Conservation (phyloP, 2,329 filamentous ascomycete species). For the Podosphaera fusca region DNA sequence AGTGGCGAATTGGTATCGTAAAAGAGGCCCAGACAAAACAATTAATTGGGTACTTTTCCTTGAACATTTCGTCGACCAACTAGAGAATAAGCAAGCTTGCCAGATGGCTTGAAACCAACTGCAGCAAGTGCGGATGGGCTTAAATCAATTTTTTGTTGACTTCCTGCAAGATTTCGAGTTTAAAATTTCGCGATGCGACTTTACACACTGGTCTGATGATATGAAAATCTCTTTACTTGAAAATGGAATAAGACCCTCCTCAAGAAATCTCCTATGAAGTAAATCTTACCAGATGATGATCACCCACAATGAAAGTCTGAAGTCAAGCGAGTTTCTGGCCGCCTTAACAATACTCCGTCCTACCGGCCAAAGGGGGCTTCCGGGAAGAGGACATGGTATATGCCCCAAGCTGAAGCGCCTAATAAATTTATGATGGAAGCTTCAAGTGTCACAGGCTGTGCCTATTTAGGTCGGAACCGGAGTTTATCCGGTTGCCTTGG, state of each 20-base stretch:
- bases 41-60: background rate
- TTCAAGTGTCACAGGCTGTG: too few relatives aligned
- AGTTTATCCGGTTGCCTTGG: too few relatives aligned
- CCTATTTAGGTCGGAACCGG: too few relatives aligned
- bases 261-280: background rate
- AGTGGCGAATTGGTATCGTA: background rate
- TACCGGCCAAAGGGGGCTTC: background rate
- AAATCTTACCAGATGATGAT: background rate
- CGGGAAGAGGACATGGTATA: background rate
- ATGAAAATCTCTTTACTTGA: too few relatives aligned
- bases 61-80: background rate
- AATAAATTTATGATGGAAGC: too few relatives aligned
- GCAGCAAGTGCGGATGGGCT: background rate
- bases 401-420: background rate
- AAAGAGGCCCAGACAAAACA: background rate
- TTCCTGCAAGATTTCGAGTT: background rate
- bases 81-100: background rate
- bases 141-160: background rate
- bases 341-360: background rate
- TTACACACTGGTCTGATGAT: too few relatives aligned
- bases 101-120: background rate
- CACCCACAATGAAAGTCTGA: background rate
- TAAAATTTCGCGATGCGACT: background rate
- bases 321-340: background rate
- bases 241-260: background rate